A percentile compares a stretch with the other conserved stretches of the same genome.
These are phyloP conservation scores for Erysimum cheiranthoides DNA, from an alignment of 345 rosid genomes.

Conservation along the genomic window DNA sequence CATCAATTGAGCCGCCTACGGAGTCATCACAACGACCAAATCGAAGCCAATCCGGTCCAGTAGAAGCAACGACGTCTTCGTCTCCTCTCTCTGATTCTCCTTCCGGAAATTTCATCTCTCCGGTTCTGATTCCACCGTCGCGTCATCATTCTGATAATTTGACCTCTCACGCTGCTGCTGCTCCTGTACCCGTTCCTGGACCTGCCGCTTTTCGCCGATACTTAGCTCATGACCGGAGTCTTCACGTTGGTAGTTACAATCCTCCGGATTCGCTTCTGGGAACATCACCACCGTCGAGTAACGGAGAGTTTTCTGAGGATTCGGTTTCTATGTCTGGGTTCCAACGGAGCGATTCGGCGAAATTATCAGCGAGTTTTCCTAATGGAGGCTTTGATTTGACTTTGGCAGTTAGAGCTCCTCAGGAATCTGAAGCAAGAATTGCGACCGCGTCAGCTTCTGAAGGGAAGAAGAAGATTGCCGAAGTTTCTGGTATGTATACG, in stretches of 20 bases:
- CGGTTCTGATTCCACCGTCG: constrained; percentile 76
- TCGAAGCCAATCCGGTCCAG: constrained; percentile 61
- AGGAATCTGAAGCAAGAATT: neutral
- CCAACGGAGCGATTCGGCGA: constrained; percentile 60
- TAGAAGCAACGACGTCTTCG: constrained; percentile 44
- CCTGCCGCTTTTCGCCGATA: constrained; percentile 44
- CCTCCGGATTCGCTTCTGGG: constrained; percentile 65
- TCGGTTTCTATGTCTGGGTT: constrained; percentile 57
- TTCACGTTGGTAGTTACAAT: constrained; percentile 65
- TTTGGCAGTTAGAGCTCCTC: constrained; percentile 40
- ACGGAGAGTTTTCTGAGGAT: constrained; percentile 59
- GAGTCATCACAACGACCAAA: constrained; percentile 45
- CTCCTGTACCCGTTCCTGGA: constrained; percentile 64
- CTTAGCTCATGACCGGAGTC: constrained; percentile 25
- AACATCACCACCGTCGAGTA: constrained; percentile 57
- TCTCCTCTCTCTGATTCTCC: constrained; percentile 60
- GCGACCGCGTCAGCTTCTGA: constrained; percentile 23
- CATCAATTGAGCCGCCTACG: constrained; percentile 55
- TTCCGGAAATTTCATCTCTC: constrained; percentile 58
- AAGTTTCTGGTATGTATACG: constrained; percentile 48
- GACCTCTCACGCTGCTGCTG: constrained; percentile 50
- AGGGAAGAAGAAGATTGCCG: constrained; percentile 27
- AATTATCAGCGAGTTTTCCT: constrained; percentile 73
- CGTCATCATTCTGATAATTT: constrained; percentile 70
- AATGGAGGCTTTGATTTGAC: constrained; percentile 80